phyloP scores from a whole-genome alignment of 441 rosid genomes.

The Pelargonium exstipulatum region DNA sequence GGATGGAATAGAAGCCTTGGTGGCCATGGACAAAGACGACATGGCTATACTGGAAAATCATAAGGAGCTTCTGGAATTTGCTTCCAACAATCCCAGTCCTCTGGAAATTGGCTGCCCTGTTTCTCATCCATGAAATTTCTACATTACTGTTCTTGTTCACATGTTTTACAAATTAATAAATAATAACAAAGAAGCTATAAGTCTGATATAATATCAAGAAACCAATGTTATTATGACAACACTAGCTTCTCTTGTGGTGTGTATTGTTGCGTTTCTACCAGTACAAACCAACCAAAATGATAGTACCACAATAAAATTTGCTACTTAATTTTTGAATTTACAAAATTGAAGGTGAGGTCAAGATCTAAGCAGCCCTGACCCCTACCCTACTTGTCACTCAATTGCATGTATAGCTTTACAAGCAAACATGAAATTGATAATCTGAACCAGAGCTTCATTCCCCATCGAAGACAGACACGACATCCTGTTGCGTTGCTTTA shows the following conservation, averaged over 20 bases:
- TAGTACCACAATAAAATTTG: not conserved
- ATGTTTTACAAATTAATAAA: too few relatives aligned
- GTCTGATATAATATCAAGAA: too few relatives aligned
- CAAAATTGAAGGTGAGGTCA: conserved; percentile 6
- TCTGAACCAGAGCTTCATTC: conserved; percentile 89
- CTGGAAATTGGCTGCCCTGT: not conserved
- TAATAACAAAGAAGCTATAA: too few relatives aligned
- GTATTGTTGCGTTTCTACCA: not conserved
- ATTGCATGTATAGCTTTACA: conserved; percentile 16
- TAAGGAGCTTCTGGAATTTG: conserved; percentile 18
- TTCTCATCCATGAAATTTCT: not conserved
- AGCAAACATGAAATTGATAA: conserved; percentile 28
- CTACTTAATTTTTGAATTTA: not conserved
- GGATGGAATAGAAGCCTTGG: conserved; percentile 21
- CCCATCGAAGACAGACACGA: conserved; percentile 35
- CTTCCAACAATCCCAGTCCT: conserved; percentile 16
- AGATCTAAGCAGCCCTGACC: not conserved
- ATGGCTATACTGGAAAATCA: conserved; percentile 9
- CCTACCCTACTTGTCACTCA: conserved; percentile 7
- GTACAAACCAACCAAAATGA: not conserved
- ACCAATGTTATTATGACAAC: too few relatives aligned
- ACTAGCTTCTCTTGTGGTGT: too few relatives aligned
- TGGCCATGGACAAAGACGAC: conserved; percentile 15
- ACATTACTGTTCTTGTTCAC: too few relatives aligned
- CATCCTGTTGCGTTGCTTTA: conserved; percentile 15